phyloP scores from a whole-genome alignment of 2,329 filamentous ascomycete species.

The Fusarium staphyleae region DNA sequence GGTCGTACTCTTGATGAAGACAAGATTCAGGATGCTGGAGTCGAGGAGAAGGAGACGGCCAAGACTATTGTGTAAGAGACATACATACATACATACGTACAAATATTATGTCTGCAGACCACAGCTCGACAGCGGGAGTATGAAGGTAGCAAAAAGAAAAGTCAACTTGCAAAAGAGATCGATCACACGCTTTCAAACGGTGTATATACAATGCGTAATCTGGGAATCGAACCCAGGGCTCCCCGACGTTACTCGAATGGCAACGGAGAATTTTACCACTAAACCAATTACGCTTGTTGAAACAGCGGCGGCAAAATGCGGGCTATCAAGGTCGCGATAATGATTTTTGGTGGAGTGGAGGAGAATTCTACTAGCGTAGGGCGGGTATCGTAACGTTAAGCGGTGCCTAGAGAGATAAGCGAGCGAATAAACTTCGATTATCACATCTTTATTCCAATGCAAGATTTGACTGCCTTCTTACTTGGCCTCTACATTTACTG shows the following conservation, averaged over 20 bases:
- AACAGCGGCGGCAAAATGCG: neutral
- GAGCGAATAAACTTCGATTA: constrained; percentile 2
- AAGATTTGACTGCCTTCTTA: too few species aligned
- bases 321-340: neutral
- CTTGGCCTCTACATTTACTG: too few species aligned
- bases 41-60: constrained; percentile 25
- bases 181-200: neutral
- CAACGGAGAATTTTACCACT: constrained; percentile 18
- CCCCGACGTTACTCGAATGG: constrained; percentile 18
- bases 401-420: neutral
- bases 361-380: neutral
- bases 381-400: neutral
- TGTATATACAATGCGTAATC: constrained; percentile 14
- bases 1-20: constrained; percentile 42
- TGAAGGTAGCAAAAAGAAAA: constrained; percentile 1
- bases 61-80: neutral
- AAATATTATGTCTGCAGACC: neutral
- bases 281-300: constrained; percentile 19
- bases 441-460: too few species aligned
- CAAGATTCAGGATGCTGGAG: constrained; percentile 25
- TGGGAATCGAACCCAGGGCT: constrained; percentile 22
- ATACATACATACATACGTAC: neutral
- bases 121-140: neutral
- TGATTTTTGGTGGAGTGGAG: constrained; percentile 3
- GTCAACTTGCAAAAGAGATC: neutral